Percentiles rank a stretch among this genome's conserved stretches.
Evolutionary conservation across 257 asterid species (phyloP).

Genomic region (Plantago elongata): DNA sequence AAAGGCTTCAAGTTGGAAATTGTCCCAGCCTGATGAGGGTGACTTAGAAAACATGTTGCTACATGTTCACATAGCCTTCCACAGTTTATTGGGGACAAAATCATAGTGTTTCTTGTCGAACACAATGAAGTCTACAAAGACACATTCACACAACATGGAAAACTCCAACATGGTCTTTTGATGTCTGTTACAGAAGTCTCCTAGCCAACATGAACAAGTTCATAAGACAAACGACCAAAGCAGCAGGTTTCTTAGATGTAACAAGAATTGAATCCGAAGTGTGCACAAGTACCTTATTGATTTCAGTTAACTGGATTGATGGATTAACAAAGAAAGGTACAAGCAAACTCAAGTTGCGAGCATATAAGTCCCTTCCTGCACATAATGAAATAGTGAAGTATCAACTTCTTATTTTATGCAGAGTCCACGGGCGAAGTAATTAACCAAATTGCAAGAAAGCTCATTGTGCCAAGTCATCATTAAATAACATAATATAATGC

Average conservation of each 20-base stretch:
- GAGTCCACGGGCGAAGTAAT: background rate
- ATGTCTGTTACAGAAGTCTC: background rate
- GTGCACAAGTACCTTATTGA: slow-evolving; percentile 47
- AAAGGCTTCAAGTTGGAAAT: no score
- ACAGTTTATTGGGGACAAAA: no score
- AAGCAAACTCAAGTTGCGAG: slow-evolving; percentile 75
- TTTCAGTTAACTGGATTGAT: slow-evolving; percentile 52
- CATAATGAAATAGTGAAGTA: slow-evolving; percentile 16
- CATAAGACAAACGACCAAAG: slow-evolving; percentile 3
- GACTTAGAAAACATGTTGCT: no score
- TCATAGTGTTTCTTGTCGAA: no score
- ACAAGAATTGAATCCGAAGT: slow-evolving; percentile 7
- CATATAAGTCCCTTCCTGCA: slow-evolving; percentile 72
- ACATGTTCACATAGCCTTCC: no score
- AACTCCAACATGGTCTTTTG: no score
- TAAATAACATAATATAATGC: background rate
- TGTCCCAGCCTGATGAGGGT: no score
- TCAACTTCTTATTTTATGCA: background rate
- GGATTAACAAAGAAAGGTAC: slow-evolving; percentile 72
- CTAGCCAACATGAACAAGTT: background rate
- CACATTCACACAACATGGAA: no score
- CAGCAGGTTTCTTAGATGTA: slow-evolving; percentile 8
- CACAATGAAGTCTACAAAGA: no score
- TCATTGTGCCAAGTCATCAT: background rate
- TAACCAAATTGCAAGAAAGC: slow-evolving; percentile 1